Conservation (phyloP, 2,329 filamentous ascomycete species). For the Nakataea oryzae region DNA sequence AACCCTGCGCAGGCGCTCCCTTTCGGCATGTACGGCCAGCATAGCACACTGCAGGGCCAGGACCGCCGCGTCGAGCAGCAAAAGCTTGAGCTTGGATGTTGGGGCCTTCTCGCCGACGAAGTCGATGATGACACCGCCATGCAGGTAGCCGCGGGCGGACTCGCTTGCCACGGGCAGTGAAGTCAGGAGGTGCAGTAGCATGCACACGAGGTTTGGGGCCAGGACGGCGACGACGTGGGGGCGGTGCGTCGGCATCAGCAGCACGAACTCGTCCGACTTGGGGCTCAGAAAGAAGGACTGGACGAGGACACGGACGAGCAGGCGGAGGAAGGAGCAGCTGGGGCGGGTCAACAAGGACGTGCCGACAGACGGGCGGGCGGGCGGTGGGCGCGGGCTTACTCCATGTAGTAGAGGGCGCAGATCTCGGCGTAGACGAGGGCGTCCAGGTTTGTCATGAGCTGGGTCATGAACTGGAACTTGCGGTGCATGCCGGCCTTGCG, state of each 20-base stretch:
- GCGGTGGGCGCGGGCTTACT: constrained; percentile 33
- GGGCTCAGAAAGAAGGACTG: constrained; percentile 57
- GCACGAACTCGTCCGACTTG: constrained; percentile 44
- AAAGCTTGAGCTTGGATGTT: constrained; percentile 41
- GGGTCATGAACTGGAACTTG: constrained; percentile 50
- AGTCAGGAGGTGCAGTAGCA: constrained; percentile 47
- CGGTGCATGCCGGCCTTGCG: constrained; percentile 29
- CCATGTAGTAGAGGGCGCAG: constrained; percentile 59
- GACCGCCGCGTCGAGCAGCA: constrained; percentile 46
- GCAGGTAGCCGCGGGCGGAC: constrained; percentile 52
- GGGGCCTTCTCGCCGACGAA: constrained; percentile 58
- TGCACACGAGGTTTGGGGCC: constrained; percentile 48
- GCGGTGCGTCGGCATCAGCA: constrained; percentile 43
- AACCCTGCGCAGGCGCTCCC: constrained; percentile 42
- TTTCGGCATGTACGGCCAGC: constrained; percentile 51
- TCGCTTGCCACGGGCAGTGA: constrained; percentile 47
- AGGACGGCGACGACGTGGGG: constrained; percentile 48
- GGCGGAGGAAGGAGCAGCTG: constrained; percentile 55
- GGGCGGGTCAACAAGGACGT: background rate
- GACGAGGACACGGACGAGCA: constrained; percentile 45
- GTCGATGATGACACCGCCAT: constrained; percentile 57
- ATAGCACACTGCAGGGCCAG: constrained; percentile 51
- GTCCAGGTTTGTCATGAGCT: constrained; percentile 51
- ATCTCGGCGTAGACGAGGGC: constrained; percentile 54
- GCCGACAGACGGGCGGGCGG: background rate